Evolutionary conservation across 495 filamentous ascomycete genomes (phyloP), one percentile per base, ranked within the genome.

Genomic region (Staphylotrichum longicolle): DNA sequence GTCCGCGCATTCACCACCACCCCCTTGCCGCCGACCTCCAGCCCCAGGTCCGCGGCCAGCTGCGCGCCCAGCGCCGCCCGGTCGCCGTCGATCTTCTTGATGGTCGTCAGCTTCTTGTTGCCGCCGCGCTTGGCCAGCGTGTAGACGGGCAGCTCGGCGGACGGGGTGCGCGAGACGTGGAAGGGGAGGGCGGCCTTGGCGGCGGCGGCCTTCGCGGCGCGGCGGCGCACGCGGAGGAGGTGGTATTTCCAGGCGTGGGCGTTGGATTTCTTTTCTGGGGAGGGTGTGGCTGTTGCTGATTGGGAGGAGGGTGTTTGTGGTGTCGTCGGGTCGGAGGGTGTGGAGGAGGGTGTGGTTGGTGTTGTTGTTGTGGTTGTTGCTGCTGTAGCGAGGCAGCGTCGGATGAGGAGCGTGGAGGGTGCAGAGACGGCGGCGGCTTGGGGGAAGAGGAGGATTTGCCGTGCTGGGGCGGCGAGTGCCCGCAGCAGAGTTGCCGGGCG

Each of bases 51-150:
- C 40, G 64, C 15, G 14, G 70, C 66, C 46, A 91, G 71, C 51
- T 83, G 48, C 46, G 57, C 76, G 69, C 64, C 83, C 39, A 94
- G 67, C 5, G 77, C 79, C 30, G 73, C 68, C 54, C 84, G 57
- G 70, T 92, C 83, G 33, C 94, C 94, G 61, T 91, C 85, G 44
- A 91, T 82, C 74, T 89, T 91, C 67, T 89, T 86, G 54, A 98
- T 78, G 64, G 81, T 72, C 5, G 94, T 96, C 66, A 88, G 72
- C 68, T 87, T 84, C 64, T 86, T 77, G 59, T 89, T 95, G 3
- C 93, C 91, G 32, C 91, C 91, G 20, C 85, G 80, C 75, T 93
- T 93, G 57, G 74, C 73, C 55, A 85, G 74, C 4, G 86, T 76
- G 73, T 98, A 98, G n/a, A 98, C 83, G 11, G 91, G 86, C 3